Evolutionary conservation across 805 yeast genomes (phyloP).

Genomic region (baker's yeast (Saccharomyces cerevisiae)): DNA sequence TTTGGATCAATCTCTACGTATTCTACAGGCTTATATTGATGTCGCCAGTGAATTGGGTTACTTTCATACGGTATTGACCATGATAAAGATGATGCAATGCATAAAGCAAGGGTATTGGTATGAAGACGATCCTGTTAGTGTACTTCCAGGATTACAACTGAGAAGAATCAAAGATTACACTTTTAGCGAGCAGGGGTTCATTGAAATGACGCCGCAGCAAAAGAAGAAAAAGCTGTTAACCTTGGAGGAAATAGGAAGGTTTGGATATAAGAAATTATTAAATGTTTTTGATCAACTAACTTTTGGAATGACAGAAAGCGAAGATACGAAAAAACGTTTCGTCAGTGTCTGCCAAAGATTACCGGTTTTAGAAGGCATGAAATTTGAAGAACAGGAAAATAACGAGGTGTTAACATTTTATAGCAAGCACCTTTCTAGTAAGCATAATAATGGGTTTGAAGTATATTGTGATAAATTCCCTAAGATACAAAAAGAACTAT

Average conservation of each 20-base stretch:
- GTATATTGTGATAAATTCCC: slow-evolving; percentile 77
- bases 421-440: slow-evolving; percentile 45
- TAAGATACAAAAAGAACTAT: slow-evolving; percentile 83
- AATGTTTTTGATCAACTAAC: slow-evolving; percentile 9
- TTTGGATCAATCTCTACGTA: slow-evolving; percentile 88
- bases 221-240: slow-evolving; percentile 13
- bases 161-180: slow-evolving; percentile 21
- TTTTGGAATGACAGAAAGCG: slow-evolving; percentile 14
- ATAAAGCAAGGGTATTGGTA: slow-evolving; percentile 85
- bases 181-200: slow-evolving; percentile 18
- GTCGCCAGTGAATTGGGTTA: slow-evolving; percentile 80
- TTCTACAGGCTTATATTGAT: slow-evolving; percentile 86
- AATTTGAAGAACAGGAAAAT: slow-evolving; percentile 32
- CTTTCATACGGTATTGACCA: slow-evolving; percentile 47
- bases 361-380: slow-evolving; percentile 48
- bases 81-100: slow-evolving; percentile 71
- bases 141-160: slow-evolving; percentile 33
- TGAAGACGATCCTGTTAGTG: slow-evolving; percentile 62
- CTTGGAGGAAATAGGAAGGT: slow-evolving; percentile 38
- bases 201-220: neutral
- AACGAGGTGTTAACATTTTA: slow-evolving; percentile 35
- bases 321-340: slow-evolving; percentile 43
- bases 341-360: slow-evolving; percentile 44
- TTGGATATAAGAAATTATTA: slow-evolving; percentile 29
- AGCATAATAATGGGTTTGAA: slow-evolving; percentile 48